Conservation (phyloP, 495 filamentous ascomycete species). For the Talaromyces nanjingensis region DNA sequence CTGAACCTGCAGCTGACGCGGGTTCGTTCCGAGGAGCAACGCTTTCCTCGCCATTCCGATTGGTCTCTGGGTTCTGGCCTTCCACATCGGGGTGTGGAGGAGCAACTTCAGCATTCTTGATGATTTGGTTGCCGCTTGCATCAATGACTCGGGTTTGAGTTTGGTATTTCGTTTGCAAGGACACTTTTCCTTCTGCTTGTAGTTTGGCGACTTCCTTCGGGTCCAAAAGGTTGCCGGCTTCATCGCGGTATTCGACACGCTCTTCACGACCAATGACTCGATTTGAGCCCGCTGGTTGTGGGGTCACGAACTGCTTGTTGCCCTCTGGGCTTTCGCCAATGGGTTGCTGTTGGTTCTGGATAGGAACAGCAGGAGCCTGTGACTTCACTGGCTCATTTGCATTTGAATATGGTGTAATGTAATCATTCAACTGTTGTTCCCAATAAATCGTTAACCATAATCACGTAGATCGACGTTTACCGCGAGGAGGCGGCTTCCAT, state of each 20-base stretch:
- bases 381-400: conserved; percentile 17
- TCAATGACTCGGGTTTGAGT: conserved; percentile 82
- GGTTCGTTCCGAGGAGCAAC: conserved; percentile 36
- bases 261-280: conserved; percentile 63
- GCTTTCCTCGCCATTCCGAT: conserved; percentile 28
- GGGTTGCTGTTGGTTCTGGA: conserved; percentile 15
- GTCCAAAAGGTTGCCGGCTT: conserved; percentile 82
- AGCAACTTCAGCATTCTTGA: conserved; percentile 47
- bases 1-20: conserved; percentile 50
- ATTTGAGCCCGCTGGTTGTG: conserved; percentile 34
- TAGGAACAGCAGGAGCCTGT: conserved; percentile 15
- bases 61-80: conserved; percentile 61
- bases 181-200: conserved; percentile 71
- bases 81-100: conserved; percentile 82
- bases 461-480: conserved; percentile 19
- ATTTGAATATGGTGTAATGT: conserved; percentile 27
- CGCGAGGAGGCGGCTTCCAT: conserved; percentile 28
- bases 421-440: conserved; percentile 30
- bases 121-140: conserved; percentile 62
- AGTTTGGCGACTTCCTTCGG: conserved; percentile 77
- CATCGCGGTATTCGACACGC: conserved; percentile 88
- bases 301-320: conserved; percentile 35
- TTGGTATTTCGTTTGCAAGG: conserved; percentile 91
- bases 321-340: conserved; percentile 14
- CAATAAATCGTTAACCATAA: conserved; percentile 16